Percentiles rank a stretch among this genome's conserved stretches.
phyloP scores from a whole-genome alignment of 306 rosid species.

The Cyamopsis tetragonoloba region DNA sequence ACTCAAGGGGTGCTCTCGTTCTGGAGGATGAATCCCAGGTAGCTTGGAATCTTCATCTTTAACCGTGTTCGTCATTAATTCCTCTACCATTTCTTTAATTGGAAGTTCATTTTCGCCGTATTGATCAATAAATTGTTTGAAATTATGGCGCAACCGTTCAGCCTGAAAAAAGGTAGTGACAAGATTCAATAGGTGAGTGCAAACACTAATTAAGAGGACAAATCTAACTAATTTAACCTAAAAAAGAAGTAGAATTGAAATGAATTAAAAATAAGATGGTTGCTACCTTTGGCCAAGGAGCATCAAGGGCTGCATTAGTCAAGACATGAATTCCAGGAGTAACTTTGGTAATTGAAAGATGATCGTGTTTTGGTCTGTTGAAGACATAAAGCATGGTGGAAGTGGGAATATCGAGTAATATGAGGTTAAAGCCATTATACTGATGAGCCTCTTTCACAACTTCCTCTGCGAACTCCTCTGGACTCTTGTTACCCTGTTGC shows the following conservation, averaged over 20 bases:
- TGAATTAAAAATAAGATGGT: background rate
- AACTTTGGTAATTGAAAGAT: conserved; percentile 32
- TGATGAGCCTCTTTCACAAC: conserved; percentile 51
- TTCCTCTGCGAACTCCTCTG: conserved; percentile 59
- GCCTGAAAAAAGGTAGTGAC: conserved; percentile 41
- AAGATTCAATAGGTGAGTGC: no score
- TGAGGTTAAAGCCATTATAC: conserved; percentile 76
- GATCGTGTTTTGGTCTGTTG: conserved; percentile 51
- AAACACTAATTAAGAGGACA: no score
- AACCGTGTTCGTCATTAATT: conserved; percentile 55
- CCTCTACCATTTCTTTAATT: conserved; percentile 53
- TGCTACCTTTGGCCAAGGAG: conserved; percentile 88
- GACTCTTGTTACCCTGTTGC: conserved; percentile 58
- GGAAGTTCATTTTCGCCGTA: conserved; percentile 48
- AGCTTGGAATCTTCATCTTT: conserved; percentile 56
- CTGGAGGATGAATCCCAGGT: conserved; percentile 56
- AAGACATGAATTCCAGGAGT: conserved; percentile 83
- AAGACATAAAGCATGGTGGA: conserved; percentile 69
- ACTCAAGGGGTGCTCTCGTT: conserved; percentile 41
- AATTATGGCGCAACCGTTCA: conserved; percentile 51
- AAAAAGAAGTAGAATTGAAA: background rate
- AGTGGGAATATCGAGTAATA: conserved; percentile 54
- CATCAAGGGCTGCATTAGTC: conserved; percentile 65
- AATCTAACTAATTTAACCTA: background rate
- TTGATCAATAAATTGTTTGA: conserved; percentile 43